Evolutionary conservation across 2,329 filamentous ascomycete genomes (phyloP), one percentile per base, ranked within the genome.

Genomic region (Fusarium sterilihyphosum): DNA sequence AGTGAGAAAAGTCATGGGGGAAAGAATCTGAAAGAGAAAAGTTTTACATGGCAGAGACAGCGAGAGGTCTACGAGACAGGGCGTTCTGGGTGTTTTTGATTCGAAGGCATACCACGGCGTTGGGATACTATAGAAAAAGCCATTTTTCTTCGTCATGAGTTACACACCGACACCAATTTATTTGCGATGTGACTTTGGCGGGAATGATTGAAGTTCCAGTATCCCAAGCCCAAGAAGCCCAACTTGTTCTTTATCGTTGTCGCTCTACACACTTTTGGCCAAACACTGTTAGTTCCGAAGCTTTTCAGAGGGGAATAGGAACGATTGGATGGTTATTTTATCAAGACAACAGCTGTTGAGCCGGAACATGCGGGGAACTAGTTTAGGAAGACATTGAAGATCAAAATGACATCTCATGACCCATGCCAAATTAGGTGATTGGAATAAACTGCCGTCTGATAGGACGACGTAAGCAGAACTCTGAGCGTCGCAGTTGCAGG

Each of bases 41-140:
- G 61, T 53, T 67, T 59, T 68, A 60, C 60, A 71, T 63, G 71
- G 65, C 43, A 64, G 46, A 58, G 57, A 68, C 58, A 54, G 60
- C 49, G 59, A 64, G 52, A 68, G 61, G 62, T 68, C 65, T 63
- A 72, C 61, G 47, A 74, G 71, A 58, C 58, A 71, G 71, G 73
- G 73, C 73, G 73, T 74, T 74, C 62, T 72, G 71, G 73, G 73
- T 74, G 73, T 74, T 74, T 72, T 71, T 74, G 71, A 63, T 74
- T 74, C 68, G 71, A 74, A 74, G 73, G 73, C 73, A 74, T 74
- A 74, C 73, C 73, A 74, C 71, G 73, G 73, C 73, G 61, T 74
- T 74, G 73, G 73, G 68, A 74, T 72, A 74, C 68, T 72, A 69
- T 64, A 74, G 68, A 74, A 62, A 69, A 69, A 60, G 58, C 47